phyloP scores from a whole-genome alignment of 2,329 filamentous ascomycete genomes.

The Trichoderma arundinaceum region DNA sequence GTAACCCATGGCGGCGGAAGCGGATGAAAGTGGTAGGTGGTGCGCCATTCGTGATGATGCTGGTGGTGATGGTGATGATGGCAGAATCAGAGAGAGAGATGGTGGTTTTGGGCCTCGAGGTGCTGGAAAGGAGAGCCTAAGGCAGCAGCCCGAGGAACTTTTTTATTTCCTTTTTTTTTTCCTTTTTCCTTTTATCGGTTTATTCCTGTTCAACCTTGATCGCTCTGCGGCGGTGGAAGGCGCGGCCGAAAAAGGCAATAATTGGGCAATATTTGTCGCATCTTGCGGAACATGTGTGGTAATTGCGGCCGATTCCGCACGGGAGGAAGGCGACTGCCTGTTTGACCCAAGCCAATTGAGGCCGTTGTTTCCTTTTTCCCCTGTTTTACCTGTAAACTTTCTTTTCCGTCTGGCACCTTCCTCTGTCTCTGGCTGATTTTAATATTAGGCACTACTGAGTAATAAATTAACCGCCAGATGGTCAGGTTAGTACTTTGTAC shows the following conservation, averaged over 20 bases:
- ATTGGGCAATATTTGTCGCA: not conserved
- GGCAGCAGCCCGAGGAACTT: not conserved
- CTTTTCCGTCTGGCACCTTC: not conserved
- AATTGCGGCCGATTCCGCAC: not conserved
- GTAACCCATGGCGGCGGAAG: slow-evolving; percentile 30
- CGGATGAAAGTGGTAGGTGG: slow-evolving; percentile 24
- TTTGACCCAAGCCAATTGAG: not conserved
- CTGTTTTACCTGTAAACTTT: slow-evolving; percentile 5
- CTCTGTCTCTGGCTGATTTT: slow-evolving; percentile 25
- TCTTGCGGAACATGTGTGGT: not conserved
- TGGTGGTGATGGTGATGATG: not conserved
- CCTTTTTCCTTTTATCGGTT: not conserved
- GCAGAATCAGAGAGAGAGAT: not conserved
- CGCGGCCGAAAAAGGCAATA: slow-evolving; percentile 13
- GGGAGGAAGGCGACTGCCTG: not conserved
- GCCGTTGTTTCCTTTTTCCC: slow-evolving; percentile 1
- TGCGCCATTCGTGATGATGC: not conserved
- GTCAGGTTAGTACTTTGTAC: too few species aligned
- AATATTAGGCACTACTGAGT: not conserved
- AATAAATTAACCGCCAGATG: too few species aligned
- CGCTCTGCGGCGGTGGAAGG: not conserved
- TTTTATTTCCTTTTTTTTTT: not conserved
- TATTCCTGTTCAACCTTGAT: not conserved
- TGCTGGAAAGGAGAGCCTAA: not conserved
- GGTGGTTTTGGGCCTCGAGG: not conserved